phyloP scores from a whole-genome alignment of 805 yeast genomes.

The Brettanomyces naardenensis region DNA sequence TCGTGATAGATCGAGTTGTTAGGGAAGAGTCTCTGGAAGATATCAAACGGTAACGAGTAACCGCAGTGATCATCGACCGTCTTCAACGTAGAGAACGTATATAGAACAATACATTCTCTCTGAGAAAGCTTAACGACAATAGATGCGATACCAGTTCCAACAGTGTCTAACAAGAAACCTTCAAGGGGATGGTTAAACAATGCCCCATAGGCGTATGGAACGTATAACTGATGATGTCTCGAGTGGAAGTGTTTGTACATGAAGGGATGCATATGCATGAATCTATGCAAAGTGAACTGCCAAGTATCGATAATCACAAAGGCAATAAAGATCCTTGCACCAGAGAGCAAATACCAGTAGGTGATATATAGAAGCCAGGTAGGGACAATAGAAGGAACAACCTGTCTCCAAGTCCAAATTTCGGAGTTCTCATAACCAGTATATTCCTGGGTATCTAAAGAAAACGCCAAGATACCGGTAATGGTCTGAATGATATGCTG shows the following conservation, averaged over 20 bases:
- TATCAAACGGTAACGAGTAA: slow-evolving; percentile 86
- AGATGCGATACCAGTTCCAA: slow-evolving; percentile 84
- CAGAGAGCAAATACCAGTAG: slow-evolving; percentile 60
- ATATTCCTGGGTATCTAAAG: slow-evolving; percentile 47
- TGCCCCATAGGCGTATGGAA: slow-evolving; percentile 96
- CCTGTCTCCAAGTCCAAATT: slow-evolving; percentile 39
- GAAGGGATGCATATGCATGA: slow-evolving; percentile 76
- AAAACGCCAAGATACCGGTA: slow-evolving; percentile 50
- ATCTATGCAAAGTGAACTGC: slow-evolving; percentile 88
- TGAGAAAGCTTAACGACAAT: slow-evolving; percentile 55
- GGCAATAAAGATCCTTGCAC: slow-evolving; percentile 49
- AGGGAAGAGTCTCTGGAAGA: slow-evolving; percentile 86
- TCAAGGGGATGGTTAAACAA: slow-evolving; percentile 90
- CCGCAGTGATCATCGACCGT: slow-evolving; percentile 99
- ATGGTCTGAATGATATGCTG: slow-evolving; percentile 82
- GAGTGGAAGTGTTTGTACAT: slow-evolving; percentile 83
- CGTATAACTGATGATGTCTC: slow-evolving; percentile 88
- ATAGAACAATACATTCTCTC: slow-evolving; percentile 69
- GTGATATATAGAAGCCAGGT: slow-evolving; percentile 37
- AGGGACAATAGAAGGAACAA: slow-evolving; percentile 33
- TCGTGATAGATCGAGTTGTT: slow-evolving; percentile 95
- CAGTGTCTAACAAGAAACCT: slow-evolving; percentile 85
- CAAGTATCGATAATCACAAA: slow-evolving; percentile 81
- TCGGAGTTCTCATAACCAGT: slow-evolving; percentile 42
- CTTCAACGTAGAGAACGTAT: slow-evolving; percentile 85